Conservation (phyloP, 768 basidiomycete genomes). For the Melanogaster broomeanus region DNA sequence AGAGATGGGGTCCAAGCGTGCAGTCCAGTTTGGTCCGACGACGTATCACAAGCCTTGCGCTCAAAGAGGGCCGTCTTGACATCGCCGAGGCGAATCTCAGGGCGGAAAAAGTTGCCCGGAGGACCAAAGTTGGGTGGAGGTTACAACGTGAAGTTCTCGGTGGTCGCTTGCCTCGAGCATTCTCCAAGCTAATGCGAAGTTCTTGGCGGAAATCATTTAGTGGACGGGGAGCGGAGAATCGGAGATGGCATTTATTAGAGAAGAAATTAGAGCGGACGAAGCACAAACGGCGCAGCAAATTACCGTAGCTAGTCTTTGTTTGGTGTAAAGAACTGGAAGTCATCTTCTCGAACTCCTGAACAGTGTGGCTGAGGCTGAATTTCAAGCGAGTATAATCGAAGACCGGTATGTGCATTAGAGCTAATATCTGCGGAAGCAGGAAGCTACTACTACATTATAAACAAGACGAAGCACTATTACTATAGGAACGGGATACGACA, state of each 20-base stretch:
- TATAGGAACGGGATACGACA: slow-evolving; percentile 6
- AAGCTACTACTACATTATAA: slow-evolving; percentile 24
- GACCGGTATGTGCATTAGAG: slow-evolving; percentile 12
- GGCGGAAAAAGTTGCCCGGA: slow-evolving; percentile 10
- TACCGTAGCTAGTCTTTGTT: slow-evolving; percentile 2
- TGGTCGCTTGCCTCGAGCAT: slow-evolving; percentile 6
- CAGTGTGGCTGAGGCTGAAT: no score
- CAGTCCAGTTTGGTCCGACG: slow-evolving; percentile 61
- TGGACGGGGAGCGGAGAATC: slow-evolving; percentile 31
- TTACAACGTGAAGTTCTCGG: slow-evolving; percentile 6
- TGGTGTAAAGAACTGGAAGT: not conserved
- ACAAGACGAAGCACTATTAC: slow-evolving; percentile 12
- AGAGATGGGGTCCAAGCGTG: slow-evolving; percentile 55
- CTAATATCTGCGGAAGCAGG: slow-evolving; percentile 8
- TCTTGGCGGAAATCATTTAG: slow-evolving; percentile 24
- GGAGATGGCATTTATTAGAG: slow-evolving; percentile 27
- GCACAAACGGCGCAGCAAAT: not conserved
- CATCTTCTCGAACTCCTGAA: no score
- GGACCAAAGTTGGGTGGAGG: slow-evolving; percentile 12
- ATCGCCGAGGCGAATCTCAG: slow-evolving; percentile 36
- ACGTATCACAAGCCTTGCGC: slow-evolving; percentile 56
- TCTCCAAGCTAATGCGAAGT: slow-evolving; percentile 12
- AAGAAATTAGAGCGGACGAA: slow-evolving; percentile 20
- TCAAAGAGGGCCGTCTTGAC: slow-evolving; percentile 65
- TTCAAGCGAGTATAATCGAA: not conserved